These are phyloP conservation scores for Phyllosticta citriasiana DNA, from an alignment of 2,329 filamentous ascomycete genomes.

Conservation along the genomic window DNA sequence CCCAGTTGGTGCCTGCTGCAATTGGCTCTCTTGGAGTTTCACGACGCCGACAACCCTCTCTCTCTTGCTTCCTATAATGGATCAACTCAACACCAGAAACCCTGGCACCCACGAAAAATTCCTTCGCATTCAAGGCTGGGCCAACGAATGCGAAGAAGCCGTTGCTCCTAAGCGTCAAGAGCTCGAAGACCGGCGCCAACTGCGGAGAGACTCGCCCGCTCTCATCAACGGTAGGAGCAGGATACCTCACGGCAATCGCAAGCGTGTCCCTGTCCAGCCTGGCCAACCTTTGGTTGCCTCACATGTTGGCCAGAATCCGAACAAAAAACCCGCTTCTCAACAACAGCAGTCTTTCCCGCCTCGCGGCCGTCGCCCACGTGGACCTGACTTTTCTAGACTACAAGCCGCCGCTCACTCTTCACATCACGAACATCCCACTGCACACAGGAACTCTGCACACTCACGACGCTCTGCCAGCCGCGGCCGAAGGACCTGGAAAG, in stretches of 20 bases:
- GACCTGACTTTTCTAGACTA: neutral
- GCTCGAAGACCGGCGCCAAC: no score
- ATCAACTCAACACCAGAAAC: no score
- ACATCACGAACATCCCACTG: neutral
- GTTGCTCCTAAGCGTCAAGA: no score
- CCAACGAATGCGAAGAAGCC: neutral
- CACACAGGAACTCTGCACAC: neutral
- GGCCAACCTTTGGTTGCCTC: no score
- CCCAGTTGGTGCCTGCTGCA: no score
- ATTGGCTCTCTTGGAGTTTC: no score
- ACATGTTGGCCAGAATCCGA: no score
- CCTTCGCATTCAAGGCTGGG: neutral
- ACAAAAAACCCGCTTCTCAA: neutral
- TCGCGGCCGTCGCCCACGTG: neutral
- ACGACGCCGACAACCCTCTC: neutral
- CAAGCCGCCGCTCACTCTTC: neutral
- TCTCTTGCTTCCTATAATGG: neutral
- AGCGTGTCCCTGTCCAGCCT: neutral
- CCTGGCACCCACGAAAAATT: neutral
- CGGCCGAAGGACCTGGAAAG: neutral
- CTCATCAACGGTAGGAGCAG: neutral
- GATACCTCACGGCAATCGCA: neutral
- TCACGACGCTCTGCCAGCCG: neutral
- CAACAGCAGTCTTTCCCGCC: neutral
- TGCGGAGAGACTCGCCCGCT: neutral